phyloP scores from a whole-genome alignment of 2,329 filamentous ascomycete genomes.

The Colletotrichum sp. region DNA sequence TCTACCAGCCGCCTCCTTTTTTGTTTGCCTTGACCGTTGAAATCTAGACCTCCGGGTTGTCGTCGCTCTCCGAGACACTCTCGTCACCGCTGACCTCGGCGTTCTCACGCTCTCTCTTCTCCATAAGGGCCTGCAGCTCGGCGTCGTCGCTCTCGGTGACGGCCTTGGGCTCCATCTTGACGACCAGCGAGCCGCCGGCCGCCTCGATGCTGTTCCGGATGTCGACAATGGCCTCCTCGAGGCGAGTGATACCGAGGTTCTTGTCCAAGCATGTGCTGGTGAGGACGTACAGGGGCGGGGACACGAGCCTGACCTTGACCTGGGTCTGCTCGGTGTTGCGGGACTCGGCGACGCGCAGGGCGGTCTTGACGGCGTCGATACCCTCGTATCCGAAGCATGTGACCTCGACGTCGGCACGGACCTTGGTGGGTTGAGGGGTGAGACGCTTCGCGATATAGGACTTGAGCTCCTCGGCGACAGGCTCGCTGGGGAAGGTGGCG shows the following conservation, averaged over 20 bases:
- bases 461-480: conserved; percentile 87
- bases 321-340: conserved; percentile 91
- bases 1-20: conserved; percentile 20
- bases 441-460: conserved; percentile 96
- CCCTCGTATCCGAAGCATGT: conserved; percentile 96
- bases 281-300: conserved; percentile 93
- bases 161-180: conserved; percentile 99
- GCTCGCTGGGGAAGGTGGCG: conserved; percentile 83
- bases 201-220: conserved; percentile 81
- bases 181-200: conserved; percentile 78
- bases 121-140: conserved; percentile 96
- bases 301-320: conserved; percentile 99
- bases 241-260: conserved; percentile 77
- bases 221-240: conserved; percentile 89
- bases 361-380: conserved; percentile 96
- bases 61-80: conserved; percentile 93
- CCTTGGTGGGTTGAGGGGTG: conserved; percentile 98
- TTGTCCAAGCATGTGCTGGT: conserved; percentile 97
- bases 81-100: conserved; percentile 98
- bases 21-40: conserved; percentile 6
- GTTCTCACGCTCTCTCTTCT: conserved; percentile 98
- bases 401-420: conserved; percentile 96
- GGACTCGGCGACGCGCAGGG: conserved; percentile 88
- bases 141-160: conserved; percentile 99
- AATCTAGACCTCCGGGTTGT: conserved; percentile 55